phyloP scores from a whole-genome alignment of 2,329 filamentous ascomycete species.

The Beauveria varroae region DNA sequence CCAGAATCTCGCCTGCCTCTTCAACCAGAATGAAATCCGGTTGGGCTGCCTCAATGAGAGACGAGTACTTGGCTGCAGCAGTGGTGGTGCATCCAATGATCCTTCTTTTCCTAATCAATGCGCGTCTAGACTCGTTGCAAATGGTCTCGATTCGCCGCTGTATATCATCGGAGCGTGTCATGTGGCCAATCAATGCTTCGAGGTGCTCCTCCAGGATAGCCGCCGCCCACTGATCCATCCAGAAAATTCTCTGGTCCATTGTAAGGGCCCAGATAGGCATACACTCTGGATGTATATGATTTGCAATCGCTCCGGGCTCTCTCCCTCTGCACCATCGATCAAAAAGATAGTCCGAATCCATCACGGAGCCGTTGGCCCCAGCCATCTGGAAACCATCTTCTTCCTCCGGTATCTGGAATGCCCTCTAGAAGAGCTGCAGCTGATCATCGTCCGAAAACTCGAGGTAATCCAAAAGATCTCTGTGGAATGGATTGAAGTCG shows the following conservation, averaged over 20 bases:
- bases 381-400: not conserved
- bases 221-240: conserved; percentile 35
- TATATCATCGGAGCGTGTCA: conserved; percentile 31
- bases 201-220: conserved; percentile 44
- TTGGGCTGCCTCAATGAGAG: conserved; percentile 42
- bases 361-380: not conserved
- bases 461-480: conserved; percentile 9
- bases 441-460: not conserved
- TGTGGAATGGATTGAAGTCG: not conserved
- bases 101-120: conserved; percentile 42
- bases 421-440: conserved; percentile 1
- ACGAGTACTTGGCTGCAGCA: conserved; percentile 54
- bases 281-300: not conserved
- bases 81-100: conserved; percentile 68
- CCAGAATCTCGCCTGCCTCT: conserved; percentile 67
- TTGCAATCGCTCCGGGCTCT: conserved; percentile 29
- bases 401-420: conserved; percentile 1
- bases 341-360: conserved; percentile 39
- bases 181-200: conserved; percentile 29
- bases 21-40: conserved; percentile 60
- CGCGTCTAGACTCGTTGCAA: conserved; percentile 20
- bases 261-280: conserved; percentile 45
- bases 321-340: conserved; percentile 43
- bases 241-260: conserved; percentile 24
- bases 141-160: not conserved